Conservation (phyloP, 2,329 filamentous ascomycete species). For the Colletotrichum caudatum region DNA sequence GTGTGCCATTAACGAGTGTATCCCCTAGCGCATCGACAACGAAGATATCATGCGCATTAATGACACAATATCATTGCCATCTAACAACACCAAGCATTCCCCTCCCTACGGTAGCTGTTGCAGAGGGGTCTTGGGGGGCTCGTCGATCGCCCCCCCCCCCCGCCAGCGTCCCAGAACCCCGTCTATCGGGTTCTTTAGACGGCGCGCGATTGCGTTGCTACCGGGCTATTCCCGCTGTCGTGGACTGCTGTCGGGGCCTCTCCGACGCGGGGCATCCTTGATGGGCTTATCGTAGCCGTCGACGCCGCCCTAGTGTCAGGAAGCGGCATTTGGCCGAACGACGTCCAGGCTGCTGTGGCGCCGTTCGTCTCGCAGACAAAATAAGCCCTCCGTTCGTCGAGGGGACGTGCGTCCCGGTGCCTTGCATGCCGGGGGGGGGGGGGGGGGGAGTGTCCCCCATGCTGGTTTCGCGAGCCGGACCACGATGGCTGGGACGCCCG, state of each 20-base stretch:
- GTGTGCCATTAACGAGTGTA: neutral
- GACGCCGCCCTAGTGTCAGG: neutral
- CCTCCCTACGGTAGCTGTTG: conserved; percentile 1
- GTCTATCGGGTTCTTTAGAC: neutral
- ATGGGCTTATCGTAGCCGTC: conserved; percentile 15
- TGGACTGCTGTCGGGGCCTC: conserved; percentile 21
- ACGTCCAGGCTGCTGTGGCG: neutral
- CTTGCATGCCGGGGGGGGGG: no score
- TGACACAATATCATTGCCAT: neutral
- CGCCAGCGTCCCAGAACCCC: neutral
- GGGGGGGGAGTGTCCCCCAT: no score
- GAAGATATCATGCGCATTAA: conserved; percentile 15
- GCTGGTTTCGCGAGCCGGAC: neutral
- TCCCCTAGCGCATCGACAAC: neutral
- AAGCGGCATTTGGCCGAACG: neutral
- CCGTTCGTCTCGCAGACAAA: conserved; percentile 4
- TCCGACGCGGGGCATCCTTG: conserved; percentile 13
- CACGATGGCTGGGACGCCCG: neutral
- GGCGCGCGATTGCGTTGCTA: conserved; percentile 15
- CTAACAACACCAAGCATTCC: neutral
- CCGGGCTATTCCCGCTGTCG: conserved; percentile 12
- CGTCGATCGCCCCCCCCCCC: neutral
- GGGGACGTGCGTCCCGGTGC: neutral
- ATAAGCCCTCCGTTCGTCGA: neutral
- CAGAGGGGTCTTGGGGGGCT: neutral